phyloP scores from a whole-genome alignment of 345 rosid genomes.

The Streptanthus diversifolius region DNA sequence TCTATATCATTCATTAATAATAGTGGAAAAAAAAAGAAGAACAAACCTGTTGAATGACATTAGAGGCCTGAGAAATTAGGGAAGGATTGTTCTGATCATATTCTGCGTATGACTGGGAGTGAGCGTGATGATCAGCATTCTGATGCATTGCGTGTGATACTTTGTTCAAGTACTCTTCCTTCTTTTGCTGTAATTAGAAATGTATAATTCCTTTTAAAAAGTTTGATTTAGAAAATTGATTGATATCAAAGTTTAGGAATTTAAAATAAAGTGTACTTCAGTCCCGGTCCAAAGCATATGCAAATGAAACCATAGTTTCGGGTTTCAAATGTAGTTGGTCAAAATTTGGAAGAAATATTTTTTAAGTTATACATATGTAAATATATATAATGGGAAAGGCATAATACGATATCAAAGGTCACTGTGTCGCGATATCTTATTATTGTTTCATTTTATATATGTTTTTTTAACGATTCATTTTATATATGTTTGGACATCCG shows the following conservation, averaged over 20 bases:
- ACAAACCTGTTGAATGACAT: conserved; percentile 42
- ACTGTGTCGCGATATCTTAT: background rate
- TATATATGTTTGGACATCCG: background rate
- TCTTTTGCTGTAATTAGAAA: conserved; percentile 32
- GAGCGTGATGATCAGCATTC: conserved; percentile 22
- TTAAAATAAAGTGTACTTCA: background rate
- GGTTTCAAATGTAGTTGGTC: background rate
- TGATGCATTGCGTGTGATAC: conserved; percentile 37
- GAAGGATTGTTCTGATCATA: conserved; percentile 34
- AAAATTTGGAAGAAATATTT: background rate
- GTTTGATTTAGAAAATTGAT: background rate
- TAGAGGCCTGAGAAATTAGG: conserved; percentile 38
- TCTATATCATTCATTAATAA: background rate
- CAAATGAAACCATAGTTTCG: background rate
- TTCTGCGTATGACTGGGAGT: conserved; percentile 19
- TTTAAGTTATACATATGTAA: too few relatives aligned
- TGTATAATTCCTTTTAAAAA: background rate
- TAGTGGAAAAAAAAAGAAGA: background rate
- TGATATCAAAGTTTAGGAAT: background rate
- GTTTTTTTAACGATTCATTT: background rate
- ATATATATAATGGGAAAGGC: too few relatives aligned
- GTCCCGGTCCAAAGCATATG: background rate
- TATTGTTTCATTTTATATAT: background rate
- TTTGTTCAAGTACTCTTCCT: conserved; percentile 39
- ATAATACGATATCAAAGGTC: background rate